Evolutionary conservation across 2,329 filamentous ascomycete species (phyloP).

Genomic region (Stenocarpella maydis): DNA sequence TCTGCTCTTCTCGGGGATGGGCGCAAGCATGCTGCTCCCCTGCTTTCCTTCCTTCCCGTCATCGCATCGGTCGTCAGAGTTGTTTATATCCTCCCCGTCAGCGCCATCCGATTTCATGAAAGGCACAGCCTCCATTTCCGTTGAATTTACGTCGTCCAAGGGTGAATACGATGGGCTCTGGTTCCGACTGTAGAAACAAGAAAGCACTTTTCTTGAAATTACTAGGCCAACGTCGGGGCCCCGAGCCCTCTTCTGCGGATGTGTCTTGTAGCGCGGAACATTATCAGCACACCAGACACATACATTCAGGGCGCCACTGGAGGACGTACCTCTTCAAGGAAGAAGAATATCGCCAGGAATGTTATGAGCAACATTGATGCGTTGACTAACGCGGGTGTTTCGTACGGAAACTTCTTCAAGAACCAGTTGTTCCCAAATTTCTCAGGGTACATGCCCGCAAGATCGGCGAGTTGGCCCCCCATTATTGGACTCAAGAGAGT

Average conservation of each 20-base stretch:
- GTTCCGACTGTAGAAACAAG: neutral
- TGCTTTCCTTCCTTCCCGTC: neutral
- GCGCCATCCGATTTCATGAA: neutral
- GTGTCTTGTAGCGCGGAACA: neutral
- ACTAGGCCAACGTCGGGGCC: neutral
- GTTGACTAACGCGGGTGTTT: constrained; percentile 17
- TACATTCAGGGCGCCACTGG: neutral
- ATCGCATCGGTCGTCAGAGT: neutral
- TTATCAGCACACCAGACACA: neutral
- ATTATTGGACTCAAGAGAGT: constrained; percentile 11
- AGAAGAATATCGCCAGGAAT: constrained; percentile 9
- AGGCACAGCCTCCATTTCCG: constrained; percentile 14
- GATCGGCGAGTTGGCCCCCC: constrained; percentile 17
- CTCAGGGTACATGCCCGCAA: neutral
- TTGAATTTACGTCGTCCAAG: neutral
- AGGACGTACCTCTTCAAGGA: constrained; percentile 17
- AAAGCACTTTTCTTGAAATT: neutral
- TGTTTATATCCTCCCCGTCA: neutral
- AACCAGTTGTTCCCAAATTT: constrained; percentile 7
- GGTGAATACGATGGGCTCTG: neutral
- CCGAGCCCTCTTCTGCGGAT: neutral
- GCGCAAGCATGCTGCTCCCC: too few species aligned
- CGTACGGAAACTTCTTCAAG: constrained; percentile 1
- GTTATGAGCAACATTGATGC: constrained; percentile 13
- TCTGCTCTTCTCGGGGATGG: neutral